Conservation (phyloP, 2,329 filamentous ascomycete species). For the Alternaria arbusti region DNA sequence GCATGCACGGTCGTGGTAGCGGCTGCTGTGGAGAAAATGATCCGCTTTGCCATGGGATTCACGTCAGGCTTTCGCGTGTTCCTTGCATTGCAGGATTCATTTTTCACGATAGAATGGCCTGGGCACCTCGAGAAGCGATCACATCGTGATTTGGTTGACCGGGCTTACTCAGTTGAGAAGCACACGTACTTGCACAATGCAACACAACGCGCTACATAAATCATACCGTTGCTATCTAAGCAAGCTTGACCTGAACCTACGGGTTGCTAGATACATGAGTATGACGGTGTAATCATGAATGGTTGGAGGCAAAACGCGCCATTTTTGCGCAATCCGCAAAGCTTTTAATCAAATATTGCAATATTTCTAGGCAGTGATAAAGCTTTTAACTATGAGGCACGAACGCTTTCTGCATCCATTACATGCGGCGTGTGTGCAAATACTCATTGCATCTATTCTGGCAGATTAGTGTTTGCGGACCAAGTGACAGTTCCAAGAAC, state of each 20-base stretch:
- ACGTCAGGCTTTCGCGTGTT: slow-evolving; percentile 1
- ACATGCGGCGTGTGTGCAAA: not conserved
- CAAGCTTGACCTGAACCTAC: no score
- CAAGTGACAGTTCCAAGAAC: not conserved
- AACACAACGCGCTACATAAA: no score
- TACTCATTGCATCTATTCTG: not conserved
- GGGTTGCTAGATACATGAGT: not conserved
- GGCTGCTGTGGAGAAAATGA: not conserved
- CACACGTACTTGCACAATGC: no score
- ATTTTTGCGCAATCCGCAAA: not conserved
- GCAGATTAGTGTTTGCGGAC: not conserved
- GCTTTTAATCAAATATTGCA: not conserved
- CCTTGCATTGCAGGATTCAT: not conserved
- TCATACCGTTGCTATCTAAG: not conserved
- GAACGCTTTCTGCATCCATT: not conserved
- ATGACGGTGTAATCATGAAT: not conserved
- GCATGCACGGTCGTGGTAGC: not conserved
- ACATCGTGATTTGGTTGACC: not conserved
- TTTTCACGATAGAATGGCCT: not conserved
- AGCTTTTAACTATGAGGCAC: not conserved
- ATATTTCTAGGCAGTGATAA: not conserved
- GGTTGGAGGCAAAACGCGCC: no score
- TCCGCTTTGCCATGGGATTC: not conserved
- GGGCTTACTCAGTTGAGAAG: not conserved
- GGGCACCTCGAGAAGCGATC: not conserved